Conservation (phyloP, 2,329 filamentous ascomycete species). For the Seiridium unicorne region DNA sequence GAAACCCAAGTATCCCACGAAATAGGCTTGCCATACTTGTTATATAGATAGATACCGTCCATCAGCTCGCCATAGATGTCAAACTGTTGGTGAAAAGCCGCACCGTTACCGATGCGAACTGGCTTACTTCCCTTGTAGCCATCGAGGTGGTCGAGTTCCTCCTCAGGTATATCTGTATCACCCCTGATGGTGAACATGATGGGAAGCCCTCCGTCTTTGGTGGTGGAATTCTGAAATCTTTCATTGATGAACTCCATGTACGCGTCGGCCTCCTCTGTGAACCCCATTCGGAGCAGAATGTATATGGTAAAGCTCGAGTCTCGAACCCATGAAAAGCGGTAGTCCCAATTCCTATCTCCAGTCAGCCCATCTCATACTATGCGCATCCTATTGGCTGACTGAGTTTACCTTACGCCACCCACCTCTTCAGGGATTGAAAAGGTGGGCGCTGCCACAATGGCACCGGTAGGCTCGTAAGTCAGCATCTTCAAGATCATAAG, state of each 20-base stretch:
- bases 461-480: constrained; percentile 76
- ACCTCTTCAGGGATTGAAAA: constrained; percentile 77
- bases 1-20: constrained; percentile 75
- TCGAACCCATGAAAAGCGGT: constrained; percentile 75
- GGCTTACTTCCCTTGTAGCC: constrained; percentile 70
- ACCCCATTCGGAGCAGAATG: constrained; percentile 73
- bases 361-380: not conserved
- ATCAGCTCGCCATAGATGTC: constrained; percentile 73
- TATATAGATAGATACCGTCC: constrained; percentile 75
- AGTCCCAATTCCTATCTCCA: constrained; percentile 60
- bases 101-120: constrained; percentile 75
- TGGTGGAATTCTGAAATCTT: constrained; percentile 62
- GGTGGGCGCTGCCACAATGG: constrained; percentile 73
- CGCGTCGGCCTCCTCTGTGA: constrained; percentile 71
- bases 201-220: constrained; percentile 61
- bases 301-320: constrained; percentile 79
- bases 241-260: constrained; percentile 79
- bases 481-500: constrained; percentile 74
- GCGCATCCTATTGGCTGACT: not conserved
- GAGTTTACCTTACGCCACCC: constrained; percentile 52
- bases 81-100: constrained; percentile 73
- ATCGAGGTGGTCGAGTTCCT: constrained; percentile 67
- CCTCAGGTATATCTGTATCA: constrained; percentile 71
- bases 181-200: constrained; percentile 83
- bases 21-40: constrained; percentile 75